phyloP scores from a whole-genome alignment of 2,329 filamentous ascomycete species.

The Aspergillus calidoustus region DNA sequence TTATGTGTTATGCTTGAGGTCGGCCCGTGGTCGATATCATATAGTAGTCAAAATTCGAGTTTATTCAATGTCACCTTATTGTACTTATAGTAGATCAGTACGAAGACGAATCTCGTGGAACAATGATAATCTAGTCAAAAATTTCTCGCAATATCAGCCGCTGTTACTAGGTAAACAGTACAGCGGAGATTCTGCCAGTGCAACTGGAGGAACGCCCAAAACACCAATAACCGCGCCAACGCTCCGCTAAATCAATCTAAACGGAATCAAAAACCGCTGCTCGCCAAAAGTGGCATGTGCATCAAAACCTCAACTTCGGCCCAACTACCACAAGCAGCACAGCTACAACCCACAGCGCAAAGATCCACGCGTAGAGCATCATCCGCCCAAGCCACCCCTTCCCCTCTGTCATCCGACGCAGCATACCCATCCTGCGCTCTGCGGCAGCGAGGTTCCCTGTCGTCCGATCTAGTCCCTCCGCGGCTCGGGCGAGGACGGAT shows the following conservation, averaged over 20 bases:
- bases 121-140: not conserved
- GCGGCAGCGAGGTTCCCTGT: slow-evolving; percentile 77
- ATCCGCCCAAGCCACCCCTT: slow-evolving; percentile 85
- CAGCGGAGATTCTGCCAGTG: not conserved
- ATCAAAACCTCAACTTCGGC: slow-evolving; percentile 82
- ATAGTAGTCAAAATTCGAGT: slow-evolving; percentile 34
- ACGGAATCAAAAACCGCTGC: not conserved
- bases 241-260: slow-evolving; percentile 6
- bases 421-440: slow-evolving; percentile 73
- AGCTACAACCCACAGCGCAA: slow-evolving; percentile 76
- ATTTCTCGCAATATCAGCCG: not conserved
- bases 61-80: slow-evolving; percentile 26
- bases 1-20: slow-evolving; percentile 44
- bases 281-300: not conserved
- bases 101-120: not conserved
- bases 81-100: not conserved
- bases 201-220: slow-evolving; percentile 1
- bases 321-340: slow-evolving; percentile 81
- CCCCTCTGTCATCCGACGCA: slow-evolving; percentile 83
- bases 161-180: not conserved
- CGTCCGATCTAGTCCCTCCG: slow-evolving; percentile 76
- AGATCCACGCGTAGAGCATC: slow-evolving; percentile 83
- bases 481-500: slow-evolving; percentile 71
- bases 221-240: not conserved
- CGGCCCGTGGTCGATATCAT: slow-evolving; percentile 31